Base-by-base conservation (phyloP, 768 basidiomycete species). In the Asterophora parasitica region DNA sequence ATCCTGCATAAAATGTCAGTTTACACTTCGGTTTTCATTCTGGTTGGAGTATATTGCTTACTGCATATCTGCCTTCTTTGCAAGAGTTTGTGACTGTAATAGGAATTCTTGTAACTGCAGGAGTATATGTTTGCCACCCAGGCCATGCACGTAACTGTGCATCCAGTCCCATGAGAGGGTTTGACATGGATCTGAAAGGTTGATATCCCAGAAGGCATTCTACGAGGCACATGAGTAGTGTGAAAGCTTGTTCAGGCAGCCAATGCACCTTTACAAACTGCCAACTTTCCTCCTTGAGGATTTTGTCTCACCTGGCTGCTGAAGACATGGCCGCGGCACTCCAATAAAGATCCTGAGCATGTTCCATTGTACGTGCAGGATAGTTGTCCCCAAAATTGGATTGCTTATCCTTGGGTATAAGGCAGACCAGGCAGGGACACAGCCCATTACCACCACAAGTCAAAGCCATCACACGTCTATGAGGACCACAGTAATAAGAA, bases 121-220 rank as follows among this genome's bases (percentile, higher is more conserved):
- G 7, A 58, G 57, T 1, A 68, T 15, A 37, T 70, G 66, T 11
- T 64, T 51, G 0, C 59, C 57, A 40, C 54, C 55, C 2, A 64
- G 12, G 4, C 68, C 68, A 5, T 19, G 20, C 16, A 55, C 35
- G 31, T 62, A 52, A n/a, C n/a, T n/a, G n/a, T n/a, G n/a, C n/a
- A n/a, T n/a, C n/a, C n/a, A n/a, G n/a, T n/a, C n/a, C n/a, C n/a
- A n/a, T n/a, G n/a, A n/a, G n/a, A n/a, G n/a, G n/a, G n/a, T n/a
- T n/a, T n/a, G n/a, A n/a, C n/a, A n/a, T n/a, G n/a, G n/a, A n/a
- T n/a, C n/a, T n/a, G n/a, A n/a, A n/a, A n/a, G n/a, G n/a, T n/a
- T n/a, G n/a, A n/a, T n/a, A n/a, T n/a, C n/a, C n/a, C n/a, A n/a
- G n/a, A n/a, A n/a, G n/a, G n/a, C n/a, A n/a, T 63, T 67, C 65